These are phyloP conservation scores for Trichoderma cornu-damae DNA, from an alignment of 2,329 filamentous ascomycete species.

Conservation along the genomic window DNA sequence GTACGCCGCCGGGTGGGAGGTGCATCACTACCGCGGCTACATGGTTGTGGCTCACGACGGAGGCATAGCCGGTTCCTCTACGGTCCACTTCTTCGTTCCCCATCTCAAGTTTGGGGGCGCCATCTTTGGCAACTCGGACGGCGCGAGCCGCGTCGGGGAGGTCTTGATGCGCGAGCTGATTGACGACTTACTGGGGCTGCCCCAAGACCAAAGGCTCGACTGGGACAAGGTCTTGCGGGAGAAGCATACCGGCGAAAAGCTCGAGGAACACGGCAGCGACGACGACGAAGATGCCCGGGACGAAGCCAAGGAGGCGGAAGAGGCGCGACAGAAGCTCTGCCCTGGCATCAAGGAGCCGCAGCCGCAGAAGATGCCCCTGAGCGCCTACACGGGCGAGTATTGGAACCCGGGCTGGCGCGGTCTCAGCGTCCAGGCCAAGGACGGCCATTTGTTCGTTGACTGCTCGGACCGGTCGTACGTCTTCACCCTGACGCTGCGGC, in stretches of 20 bases:
- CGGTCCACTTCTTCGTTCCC: constrained; percentile 28
- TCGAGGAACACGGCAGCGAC: background rate
- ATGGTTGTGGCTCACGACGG: constrained; percentile 28
- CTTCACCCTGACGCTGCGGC: constrained; percentile 25
- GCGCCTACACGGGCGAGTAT: constrained; percentile 24
- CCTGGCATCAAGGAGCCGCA: background rate
- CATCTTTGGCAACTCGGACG: constrained; percentile 26
- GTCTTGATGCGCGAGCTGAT: constrained; percentile 24
- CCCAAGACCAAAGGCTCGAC: background rate
- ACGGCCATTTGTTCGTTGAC: constrained; percentile 24
- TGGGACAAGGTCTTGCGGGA: background rate
- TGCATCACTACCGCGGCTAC: constrained; percentile 23
- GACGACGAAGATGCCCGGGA: background rate
- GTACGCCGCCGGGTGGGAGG: constrained; percentile 27
- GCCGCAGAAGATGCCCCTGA: constrained; percentile 15
- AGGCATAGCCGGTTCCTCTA: constrained; percentile 24
- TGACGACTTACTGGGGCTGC: constrained; percentile 19
- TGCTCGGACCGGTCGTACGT: constrained; percentile 28
- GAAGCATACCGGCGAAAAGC: background rate
- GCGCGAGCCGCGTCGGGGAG: constrained; percentile 18
- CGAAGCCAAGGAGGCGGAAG: background rate
- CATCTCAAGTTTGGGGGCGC: constrained; percentile 25
- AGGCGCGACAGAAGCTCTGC: background rate
- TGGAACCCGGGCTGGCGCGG: constrained; percentile 27
- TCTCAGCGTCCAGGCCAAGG: constrained; percentile 23